Conservation (phyloP, 306 rosid genomes). For the Prunus salicina region DNA sequence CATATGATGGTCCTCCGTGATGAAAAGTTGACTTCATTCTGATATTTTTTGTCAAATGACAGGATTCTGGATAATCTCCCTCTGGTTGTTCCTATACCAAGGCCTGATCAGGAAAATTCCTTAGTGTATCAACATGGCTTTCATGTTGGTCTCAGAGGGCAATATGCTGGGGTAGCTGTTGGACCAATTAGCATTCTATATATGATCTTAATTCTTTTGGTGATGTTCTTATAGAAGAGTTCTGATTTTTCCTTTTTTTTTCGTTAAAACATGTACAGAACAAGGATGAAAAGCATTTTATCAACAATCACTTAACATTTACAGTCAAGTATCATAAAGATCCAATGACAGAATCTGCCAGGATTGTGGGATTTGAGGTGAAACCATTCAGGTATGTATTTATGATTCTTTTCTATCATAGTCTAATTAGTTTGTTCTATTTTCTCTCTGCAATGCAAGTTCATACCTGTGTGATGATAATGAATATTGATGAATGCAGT, state of each 20-base stretch:
- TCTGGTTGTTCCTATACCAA: constrained; percentile 69
- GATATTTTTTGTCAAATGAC: constrained; percentile 10
- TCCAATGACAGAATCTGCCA: constrained; percentile 58
- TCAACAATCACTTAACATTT: constrained; percentile 80
- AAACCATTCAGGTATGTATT: constrained; percentile 68
- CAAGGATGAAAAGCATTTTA: constrained; percentile 76
- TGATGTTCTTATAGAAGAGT: constrained; percentile 6
- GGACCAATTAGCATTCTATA: constrained; percentile 3
- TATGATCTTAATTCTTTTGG: constrained; percentile 9
- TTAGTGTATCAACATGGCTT: constrained; percentile 77
- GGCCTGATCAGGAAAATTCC: constrained; percentile 69
- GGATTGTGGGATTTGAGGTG: constrained; percentile 95
- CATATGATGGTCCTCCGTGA: background rate
- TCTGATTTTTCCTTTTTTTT: background rate
- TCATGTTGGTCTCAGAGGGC: constrained; percentile 85
- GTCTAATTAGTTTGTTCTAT: background rate
- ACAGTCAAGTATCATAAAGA: constrained; percentile 74
- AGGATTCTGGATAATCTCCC: constrained; percentile 96
- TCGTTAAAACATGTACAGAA: constrained; percentile 38
- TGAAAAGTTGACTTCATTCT: background rate
- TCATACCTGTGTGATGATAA: constrained; percentile 6
- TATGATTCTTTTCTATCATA: constrained; percentile 17
- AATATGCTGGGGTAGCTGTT: constrained; percentile 66
- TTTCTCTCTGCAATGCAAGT: constrained; percentile 6
- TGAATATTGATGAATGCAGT: constrained; percentile 38